Evolutionary conservation across 352 stramenopile species (phyloP).

Genomic region (Phytophthora pisi): DNA sequence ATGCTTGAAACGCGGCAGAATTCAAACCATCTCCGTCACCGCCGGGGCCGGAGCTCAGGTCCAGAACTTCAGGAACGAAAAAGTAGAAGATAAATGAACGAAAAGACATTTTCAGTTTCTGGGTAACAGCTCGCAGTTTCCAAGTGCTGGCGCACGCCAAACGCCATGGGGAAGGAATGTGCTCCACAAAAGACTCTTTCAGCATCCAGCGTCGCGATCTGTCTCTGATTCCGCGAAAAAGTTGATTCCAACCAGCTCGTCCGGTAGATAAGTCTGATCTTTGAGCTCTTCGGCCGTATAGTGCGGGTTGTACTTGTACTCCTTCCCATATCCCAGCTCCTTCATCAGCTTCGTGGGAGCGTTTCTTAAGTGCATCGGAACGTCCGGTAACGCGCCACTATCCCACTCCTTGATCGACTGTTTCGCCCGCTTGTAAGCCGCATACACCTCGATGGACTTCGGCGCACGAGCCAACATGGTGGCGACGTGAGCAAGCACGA

Average conservation of each 20-base stretch:
- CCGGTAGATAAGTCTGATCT: slow-evolving; percentile 87
- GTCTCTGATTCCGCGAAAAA: slow-evolving; percentile 53
- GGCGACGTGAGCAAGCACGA: slow-evolving; percentile 80
- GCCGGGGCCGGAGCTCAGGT: not conserved
- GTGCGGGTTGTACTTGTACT: slow-evolving; percentile 88
- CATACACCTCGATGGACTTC: slow-evolving; percentile 87
- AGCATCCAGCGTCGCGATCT: slow-evolving; percentile 12
- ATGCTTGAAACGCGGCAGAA: slow-evolving; percentile 1
- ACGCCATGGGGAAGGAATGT: not conserved
- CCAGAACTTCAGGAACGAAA: not conserved
- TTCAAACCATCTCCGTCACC: not conserved
- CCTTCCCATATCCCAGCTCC: slow-evolving; percentile 73
- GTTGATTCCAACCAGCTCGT: slow-evolving; percentile 59
- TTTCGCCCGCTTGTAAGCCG: slow-evolving; percentile 83
- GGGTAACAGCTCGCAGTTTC: slow-evolving; percentile 22
- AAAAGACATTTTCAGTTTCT: slow-evolving; percentile 24
- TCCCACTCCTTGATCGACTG: slow-evolving; percentile 62
- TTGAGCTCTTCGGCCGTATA: slow-evolving; percentile 66
- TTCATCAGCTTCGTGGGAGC: slow-evolving; percentile 83
- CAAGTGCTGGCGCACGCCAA: not conserved
- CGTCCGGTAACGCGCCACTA: slow-evolving; percentile 62
- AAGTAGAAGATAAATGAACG: slow-evolving; percentile 10
- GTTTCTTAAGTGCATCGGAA: slow-evolving; percentile 85
- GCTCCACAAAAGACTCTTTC: not conserved
- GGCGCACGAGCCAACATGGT: slow-evolving; percentile 79